Percentiles rank a stretch among this genome's conserved stretches.
These are phyloP conservation scores for Corchorus capsularis DNA, from an alignment of 345 rosid genomes.

Conservation along the genomic window DNA sequence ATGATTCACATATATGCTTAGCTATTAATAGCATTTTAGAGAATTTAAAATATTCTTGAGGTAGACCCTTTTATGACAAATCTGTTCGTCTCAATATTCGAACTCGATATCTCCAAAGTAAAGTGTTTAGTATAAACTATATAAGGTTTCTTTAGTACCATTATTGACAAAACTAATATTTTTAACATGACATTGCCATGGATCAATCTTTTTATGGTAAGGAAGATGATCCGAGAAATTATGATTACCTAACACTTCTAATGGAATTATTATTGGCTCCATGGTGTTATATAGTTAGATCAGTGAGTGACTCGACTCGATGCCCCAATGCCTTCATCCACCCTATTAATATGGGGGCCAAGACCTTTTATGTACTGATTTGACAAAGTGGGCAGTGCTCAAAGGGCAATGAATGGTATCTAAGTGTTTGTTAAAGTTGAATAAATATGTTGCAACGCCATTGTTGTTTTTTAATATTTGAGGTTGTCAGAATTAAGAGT, in stretches of 20 bases:
- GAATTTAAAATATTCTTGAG: too few relatives aligned
- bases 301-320: background rate
- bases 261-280: background rate
- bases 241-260: background rate
- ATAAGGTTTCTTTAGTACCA: background rate
- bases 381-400: too few relatives aligned
- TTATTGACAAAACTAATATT: background rate
- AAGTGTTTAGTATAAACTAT: too few relatives aligned
- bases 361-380: background rate
- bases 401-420: background rate
- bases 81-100: too few relatives aligned
- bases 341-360: background rate
- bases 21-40: too few relatives aligned
- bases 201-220: background rate
- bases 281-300: background rate
- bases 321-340: background rate
- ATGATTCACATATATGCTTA: too few relatives aligned
- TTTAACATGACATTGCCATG: background rate
- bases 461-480: background rate
- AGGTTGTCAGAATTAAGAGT: background rate
- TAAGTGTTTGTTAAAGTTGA: background rate
- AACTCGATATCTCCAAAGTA: too few relatives aligned
- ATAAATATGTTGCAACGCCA: background rate
- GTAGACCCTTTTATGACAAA: too few relatives aligned
- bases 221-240: background rate